phyloP scores from a whole-genome alignment of 2,329 filamentous ascomycete species.

The Fusarium hostae region DNA sequence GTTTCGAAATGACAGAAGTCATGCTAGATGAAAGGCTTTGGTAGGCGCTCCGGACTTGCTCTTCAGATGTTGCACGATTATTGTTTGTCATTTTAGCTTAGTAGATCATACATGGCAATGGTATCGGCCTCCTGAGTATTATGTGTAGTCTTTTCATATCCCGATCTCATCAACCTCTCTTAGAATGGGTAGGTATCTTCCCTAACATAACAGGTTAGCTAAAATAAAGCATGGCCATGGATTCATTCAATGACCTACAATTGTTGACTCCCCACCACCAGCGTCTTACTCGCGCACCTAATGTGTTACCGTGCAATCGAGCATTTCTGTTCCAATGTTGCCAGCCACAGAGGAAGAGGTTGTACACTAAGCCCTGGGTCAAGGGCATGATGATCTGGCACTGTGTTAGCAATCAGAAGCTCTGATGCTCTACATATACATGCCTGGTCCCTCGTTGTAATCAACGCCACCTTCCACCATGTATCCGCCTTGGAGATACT shows the following conservation, averaged over 20 bases:
- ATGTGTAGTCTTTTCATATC: not conserved
- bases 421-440: conserved; percentile 12
- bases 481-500: conserved; percentile 84
- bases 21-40: not conserved
- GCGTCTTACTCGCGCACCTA: conserved; percentile 80
- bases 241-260: conserved; percentile 51
- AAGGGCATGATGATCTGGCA: conserved; percentile 83
- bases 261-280: conserved; percentile 98
- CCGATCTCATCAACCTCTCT: conserved; percentile 7
- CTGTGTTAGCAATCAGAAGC: not conserved
- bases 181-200: conserved; percentile 66
- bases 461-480: conserved; percentile 82
- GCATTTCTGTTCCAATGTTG: conserved; percentile 86
- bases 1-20: not conserved
- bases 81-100: not conserved
- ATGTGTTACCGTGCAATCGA: conserved; percentile 77
- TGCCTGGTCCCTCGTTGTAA: conserved; percentile 91
- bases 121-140: not conserved
- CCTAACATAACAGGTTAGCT: conserved; percentile 49
- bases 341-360: conserved; percentile 86
- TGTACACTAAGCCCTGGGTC: conserved; percentile 89
- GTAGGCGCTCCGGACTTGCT: not conserved
- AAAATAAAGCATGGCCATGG: not conserved
- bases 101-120: not conserved
- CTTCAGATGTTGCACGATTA: not conserved